Evolutionary conservation across 345 rosid species (phyloP), one percentile per base, ranked within the genome.

Genomic region (Hibiscus trionum): DNA sequence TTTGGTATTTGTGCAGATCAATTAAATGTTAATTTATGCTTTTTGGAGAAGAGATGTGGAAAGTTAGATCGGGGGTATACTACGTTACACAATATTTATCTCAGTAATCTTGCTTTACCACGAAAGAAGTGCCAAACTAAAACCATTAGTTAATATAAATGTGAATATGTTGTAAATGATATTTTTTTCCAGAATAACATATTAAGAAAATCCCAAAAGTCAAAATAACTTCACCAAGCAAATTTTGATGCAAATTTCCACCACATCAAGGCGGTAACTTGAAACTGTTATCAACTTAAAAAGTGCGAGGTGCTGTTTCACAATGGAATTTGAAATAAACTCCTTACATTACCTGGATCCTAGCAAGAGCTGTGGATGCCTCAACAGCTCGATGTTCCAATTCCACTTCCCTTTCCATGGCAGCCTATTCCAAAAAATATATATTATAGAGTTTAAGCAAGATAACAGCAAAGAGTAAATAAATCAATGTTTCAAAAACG

Each of bases 361-460:
- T 91, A 75, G 97, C 94, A 69, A 95, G 93, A 67, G 93, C 98
- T n/a, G 96, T 83, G 66, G 99, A 88, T 70, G 97, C 81, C 82
- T 95, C 97, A 72, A 89, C 83, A 72, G 99, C 97, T 81, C 94
- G 87, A 79, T 92, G 96, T 81, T 95, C 97, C 79, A 90, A 77
- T 70, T 95, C 98, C 75, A 85, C 89, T 83, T 95, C 97, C 88
- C 99, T 89, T 76, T 91, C 98, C 96, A 86, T 91, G 65, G 97
- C 88, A 83, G 96, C 96, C 99, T 96, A 84, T 75, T 76, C 70
- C 44, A 76, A 49, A 70, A 55, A 59, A 46, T 10, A 44, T 50
- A 74, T 42, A 77, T 61, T 78, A 50, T 66, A 76, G 6, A 66
- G 24, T 17, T 29, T 31, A 55, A 61, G 44, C 39, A 55, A 61